These are phyloP conservation scores for Tetradesmus obliquus DNA, from an alignment of 139 green algal species.

Conservation along the genomic window DNA sequence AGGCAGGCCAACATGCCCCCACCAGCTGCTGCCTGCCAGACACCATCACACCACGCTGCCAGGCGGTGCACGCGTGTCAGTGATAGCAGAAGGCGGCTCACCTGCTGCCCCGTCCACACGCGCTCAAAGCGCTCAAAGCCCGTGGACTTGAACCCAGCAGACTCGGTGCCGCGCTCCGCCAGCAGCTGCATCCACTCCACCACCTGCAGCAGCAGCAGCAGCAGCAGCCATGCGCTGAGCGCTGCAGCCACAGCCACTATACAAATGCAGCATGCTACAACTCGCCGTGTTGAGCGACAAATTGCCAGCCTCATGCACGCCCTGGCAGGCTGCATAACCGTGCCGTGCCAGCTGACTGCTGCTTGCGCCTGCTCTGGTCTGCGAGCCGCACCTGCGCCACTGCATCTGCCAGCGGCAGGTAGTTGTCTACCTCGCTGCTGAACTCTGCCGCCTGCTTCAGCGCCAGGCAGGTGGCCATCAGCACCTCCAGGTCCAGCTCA, in stretches of 20 bases:
- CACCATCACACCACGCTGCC: no score
- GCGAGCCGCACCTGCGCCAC: neutral
- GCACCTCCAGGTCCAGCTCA: constrained; percentile 70
- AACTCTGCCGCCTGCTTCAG: neutral
- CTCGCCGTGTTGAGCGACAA: no score
- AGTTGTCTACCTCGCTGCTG: constrained; percentile 19
- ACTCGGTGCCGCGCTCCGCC: neutral
- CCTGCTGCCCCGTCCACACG: constrained; percentile 40
- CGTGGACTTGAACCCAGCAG: neutral
- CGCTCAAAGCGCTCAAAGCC: constrained; percentile 55
- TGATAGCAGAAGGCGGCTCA: no score
- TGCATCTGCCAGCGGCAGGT: constrained; percentile 22
- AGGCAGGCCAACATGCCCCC: no score
- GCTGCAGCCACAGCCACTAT: neutral
- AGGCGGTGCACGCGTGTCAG: no score
- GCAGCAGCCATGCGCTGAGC: neutral
- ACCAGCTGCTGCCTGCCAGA: no score
- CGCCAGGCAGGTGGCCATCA: neutral
- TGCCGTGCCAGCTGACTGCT: neutral
- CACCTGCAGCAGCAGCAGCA: constrained; percentile 17
- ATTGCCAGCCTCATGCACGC: neutral
- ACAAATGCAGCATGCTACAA: no score
- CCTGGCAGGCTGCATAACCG: neutral
- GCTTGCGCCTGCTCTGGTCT: neutral
- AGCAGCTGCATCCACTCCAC: constrained; percentile 10